Evolutionary conservation across 2,329 filamentous ascomycete genomes (phyloP).

Genomic region (Ascocoryne sarcoides): DNA sequence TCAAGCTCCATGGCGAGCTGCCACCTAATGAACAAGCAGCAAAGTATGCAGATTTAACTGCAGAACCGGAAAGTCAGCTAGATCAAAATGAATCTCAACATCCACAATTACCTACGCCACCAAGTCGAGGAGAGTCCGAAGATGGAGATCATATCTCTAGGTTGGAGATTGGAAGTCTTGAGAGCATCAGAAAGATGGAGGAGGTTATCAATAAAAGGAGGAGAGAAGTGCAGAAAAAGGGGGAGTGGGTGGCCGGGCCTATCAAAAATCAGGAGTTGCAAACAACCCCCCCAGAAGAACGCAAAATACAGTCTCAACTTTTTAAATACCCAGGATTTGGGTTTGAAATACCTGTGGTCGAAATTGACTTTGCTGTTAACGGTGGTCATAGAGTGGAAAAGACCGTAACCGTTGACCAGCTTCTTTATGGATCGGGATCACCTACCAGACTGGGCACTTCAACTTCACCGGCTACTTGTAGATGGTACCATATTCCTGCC

Average conservation of each 20-base stretch:
- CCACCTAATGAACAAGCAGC: slow-evolving; percentile 1
- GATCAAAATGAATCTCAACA: not conserved
- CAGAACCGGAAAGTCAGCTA: slow-evolving; percentile 4
- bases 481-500: slow-evolving; percentile 9
- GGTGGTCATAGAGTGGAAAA: slow-evolving; percentile 6
- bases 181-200: slow-evolving; percentile 6
- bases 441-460: not conserved
- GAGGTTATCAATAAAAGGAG: slow-evolving; percentile 2
- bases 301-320: slow-evolving; percentile 1
- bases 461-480: not conserved
- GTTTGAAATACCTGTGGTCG: slow-evolving; percentile 6
- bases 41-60: slow-evolving; percentile 1
- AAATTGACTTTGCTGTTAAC: slow-evolving; percentile 6
- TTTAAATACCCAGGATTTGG: slow-evolving; percentile 8
- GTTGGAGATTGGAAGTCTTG: slow-evolving; percentile 3
- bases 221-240: slow-evolving; percentile 1
- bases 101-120: not conserved
- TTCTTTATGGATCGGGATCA: slow-evolving; percentile 3
- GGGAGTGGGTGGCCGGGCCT: slow-evolving; percentile 7
- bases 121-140: not conserved
- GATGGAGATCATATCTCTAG: slow-evolving; percentile 5
- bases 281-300: not conserved
- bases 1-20: not conserved
- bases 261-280: not conserved
- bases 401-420: slow-evolving; percentile 4